A percentile compares a stretch with the other conserved stretches of the same genome.
Conservation (phyloP, 2,329 filamentous ascomycete genomes). For the Cytospora piceicola region DNA sequence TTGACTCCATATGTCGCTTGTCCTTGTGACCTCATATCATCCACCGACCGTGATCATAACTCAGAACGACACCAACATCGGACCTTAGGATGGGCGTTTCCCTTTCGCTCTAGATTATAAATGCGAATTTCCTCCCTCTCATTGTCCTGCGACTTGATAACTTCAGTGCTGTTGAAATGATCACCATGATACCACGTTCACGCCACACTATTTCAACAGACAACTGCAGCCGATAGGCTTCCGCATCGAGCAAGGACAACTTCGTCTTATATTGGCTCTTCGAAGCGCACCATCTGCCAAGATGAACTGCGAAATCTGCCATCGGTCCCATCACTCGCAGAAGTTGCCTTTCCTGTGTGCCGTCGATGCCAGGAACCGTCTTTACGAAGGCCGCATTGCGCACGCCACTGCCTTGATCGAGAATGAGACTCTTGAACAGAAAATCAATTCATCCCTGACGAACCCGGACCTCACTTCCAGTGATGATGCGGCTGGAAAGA, state of each 20-base stretch:
- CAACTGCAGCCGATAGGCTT: background rate
- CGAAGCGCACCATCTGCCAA: conserved; percentile 34
- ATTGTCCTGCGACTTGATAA: background rate
- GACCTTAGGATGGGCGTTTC: background rate
- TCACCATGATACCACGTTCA: background rate
- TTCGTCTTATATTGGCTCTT: conserved; percentile 12
- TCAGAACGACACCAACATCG: background rate
- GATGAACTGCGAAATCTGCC: conserved; percentile 74
- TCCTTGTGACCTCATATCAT: conserved; percentile 23
- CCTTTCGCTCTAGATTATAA: background rate
- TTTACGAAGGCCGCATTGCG: conserved; percentile 68
- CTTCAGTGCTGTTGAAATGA: background rate
- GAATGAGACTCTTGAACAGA: conserved; percentile 58
- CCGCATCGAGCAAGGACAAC: background rate
- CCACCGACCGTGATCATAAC: background rate
- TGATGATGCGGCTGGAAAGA: conserved; percentile 36
- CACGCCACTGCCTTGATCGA: conserved; percentile 64
- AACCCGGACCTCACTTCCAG: conserved; percentile 33
- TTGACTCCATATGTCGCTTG: conserved; percentile 4
- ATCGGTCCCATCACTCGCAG: conserved; percentile 56
- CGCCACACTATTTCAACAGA: background rate
- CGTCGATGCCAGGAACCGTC: conserved; percentile 69
- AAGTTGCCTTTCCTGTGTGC: conserved; percentile 69
- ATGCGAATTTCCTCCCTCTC: background rate
- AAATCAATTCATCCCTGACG: conserved; percentile 50